phyloP scores from a whole-genome alignment of 176 grass and related monocot species.

The Chrysopogon serrulatus region DNA sequence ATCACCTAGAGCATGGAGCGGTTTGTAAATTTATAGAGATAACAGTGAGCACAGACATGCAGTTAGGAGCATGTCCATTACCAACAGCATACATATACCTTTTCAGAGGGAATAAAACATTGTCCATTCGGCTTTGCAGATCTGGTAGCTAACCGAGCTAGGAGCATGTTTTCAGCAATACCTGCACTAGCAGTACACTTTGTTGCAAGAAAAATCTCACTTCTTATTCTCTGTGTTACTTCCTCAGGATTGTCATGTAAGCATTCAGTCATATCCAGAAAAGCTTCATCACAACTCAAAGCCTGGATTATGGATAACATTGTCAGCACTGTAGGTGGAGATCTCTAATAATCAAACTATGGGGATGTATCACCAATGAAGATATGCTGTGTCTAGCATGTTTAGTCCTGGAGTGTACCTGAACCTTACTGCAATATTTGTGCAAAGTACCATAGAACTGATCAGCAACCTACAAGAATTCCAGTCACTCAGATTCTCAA shows the following conservation, averaged over 20 bases:
- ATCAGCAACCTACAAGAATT: slow-evolving; percentile 76
- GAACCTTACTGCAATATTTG: slow-evolving; percentile 83
- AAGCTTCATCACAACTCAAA: slow-evolving; percentile 97
- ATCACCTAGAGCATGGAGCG: background rate
- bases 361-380: slow-evolving; percentile 8
- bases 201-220: slow-evolving; percentile 72
- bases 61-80: background rate
- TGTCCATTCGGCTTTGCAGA: slow-evolving; percentile 96
- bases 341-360: background rate
- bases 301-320: slow-evolving; percentile 54
- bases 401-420: slow-evolving; percentile 41
- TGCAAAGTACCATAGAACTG: slow-evolving; percentile 94
- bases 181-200: slow-evolving; percentile 89
- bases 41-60: background rate
- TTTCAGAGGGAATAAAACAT: slow-evolving; percentile 64
- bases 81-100: slow-evolving; percentile 42
- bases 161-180: slow-evolving; percentile 83
- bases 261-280: slow-evolving; percentile 76
- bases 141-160: slow-evolving; percentile 86
- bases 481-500: slow-evolving; percentile 12
- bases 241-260: slow-evolving; percentile 50
- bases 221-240: slow-evolving; percentile 53
- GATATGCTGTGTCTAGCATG: background rate
- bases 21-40: background rate
- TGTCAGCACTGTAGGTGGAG: slow-evolving; percentile 19